These are phyloP conservation scores for Ganoderma meredithae DNA, from an alignment of 1,284 basidiomycete species.

Conservation along the genomic window DNA sequence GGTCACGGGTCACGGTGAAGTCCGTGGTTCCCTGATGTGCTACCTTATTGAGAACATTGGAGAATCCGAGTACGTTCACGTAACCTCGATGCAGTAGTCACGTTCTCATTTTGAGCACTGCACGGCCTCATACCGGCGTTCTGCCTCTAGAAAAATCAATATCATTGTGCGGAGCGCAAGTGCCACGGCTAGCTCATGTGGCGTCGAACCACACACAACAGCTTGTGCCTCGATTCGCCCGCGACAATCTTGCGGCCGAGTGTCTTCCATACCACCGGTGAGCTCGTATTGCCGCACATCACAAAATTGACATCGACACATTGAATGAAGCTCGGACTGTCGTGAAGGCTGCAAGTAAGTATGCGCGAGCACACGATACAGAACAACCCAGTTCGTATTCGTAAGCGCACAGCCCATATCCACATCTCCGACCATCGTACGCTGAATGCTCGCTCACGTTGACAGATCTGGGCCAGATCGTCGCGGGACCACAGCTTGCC, in stretches of 20 bases:
- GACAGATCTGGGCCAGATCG: background rate
- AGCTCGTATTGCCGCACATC: background rate
- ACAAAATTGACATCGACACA: background rate
- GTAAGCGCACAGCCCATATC: background rate
- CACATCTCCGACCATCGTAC: background rate
- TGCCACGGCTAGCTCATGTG: background rate
- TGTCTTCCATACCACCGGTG: background rate
- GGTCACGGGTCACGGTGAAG: conserved; percentile 2
- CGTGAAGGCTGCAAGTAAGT: background rate
- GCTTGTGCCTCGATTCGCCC: too few relatives aligned
- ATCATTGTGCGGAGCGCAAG: background rate
- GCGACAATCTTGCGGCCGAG: too few relatives aligned
- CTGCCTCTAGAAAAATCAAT: background rate
- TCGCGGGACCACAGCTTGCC: background rate
- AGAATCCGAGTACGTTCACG: background rate
- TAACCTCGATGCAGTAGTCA: background rate
- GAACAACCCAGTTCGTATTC: background rate
- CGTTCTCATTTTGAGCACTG: background rate
- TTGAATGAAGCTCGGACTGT: background rate
- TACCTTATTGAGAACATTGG: background rate
- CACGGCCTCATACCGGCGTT: background rate
- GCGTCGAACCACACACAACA: background rate
- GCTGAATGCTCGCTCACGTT: background rate
- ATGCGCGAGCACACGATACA: background rate
- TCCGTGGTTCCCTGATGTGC: background rate